phyloP scores from a whole-genome alignment of 306 rosid species.

The Fragaria ananassa region DNA sequence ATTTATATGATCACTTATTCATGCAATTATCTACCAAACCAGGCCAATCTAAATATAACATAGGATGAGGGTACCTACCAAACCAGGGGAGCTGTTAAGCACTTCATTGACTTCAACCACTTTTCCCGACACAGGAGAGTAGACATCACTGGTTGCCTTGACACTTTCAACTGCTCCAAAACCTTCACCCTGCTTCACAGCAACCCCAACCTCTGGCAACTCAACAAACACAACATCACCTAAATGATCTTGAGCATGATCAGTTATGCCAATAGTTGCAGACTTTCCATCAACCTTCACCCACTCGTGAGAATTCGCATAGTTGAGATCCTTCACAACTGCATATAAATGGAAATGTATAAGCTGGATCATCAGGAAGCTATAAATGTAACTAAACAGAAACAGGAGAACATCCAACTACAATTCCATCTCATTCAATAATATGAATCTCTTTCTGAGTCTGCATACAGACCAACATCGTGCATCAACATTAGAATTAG shows the following conservation, averaged over 20 bases:
- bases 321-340: constrained; percentile 79
- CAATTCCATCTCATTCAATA: background rate
- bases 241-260: constrained; percentile 95
- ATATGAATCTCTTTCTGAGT: background rate
- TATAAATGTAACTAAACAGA: constrained; percentile 7
- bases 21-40: background rate
- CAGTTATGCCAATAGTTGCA: constrained; percentile 78
- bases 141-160: constrained; percentile 89
- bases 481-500: background rate
- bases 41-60: background rate
- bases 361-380: constrained; percentile 8
- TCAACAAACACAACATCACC: constrained; percentile 96
- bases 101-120: constrained; percentile 65
- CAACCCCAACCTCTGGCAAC: constrained; percentile 69
- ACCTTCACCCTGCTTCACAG: constrained; percentile 57
- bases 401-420: background rate
- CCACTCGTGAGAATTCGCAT: constrained; percentile 87
- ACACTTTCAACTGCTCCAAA: constrained; percentile 98
- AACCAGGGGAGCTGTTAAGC: constrained; percentile 74
- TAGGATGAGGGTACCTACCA: constrained; percentile 53
- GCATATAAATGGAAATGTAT: constrained; percentile 18
- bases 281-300: constrained; percentile 75
- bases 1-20: background rate
- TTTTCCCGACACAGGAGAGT: constrained; percentile 88
- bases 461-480: background rate